phyloP scores from a whole-genome alignment of 2,329 filamentous ascomycete genomes.

The Curvularia spicifera region DNA sequence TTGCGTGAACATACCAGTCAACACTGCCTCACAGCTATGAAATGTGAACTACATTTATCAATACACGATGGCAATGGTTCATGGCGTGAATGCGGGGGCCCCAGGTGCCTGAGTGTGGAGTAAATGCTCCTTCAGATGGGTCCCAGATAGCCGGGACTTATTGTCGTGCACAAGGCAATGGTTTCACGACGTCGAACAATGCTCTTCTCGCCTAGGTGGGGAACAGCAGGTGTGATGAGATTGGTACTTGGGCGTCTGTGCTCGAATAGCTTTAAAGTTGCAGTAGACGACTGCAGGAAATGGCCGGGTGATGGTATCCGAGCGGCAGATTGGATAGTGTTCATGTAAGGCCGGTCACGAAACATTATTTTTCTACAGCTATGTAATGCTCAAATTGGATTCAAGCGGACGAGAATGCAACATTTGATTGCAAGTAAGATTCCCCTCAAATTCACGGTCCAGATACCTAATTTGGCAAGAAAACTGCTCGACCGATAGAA shows the following conservation, averaged over 20 bases:
- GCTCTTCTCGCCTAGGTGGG: slow-evolving; percentile 5
- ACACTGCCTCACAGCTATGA: background rate
- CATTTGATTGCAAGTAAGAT: background rate
- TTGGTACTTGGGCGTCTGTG: slow-evolving; percentile 4
- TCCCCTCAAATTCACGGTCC: background rate
- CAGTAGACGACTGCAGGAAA: slow-evolving; percentile 1
- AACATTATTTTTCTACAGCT: background rate
- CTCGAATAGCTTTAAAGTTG: background rate
- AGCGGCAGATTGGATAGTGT: background rate
- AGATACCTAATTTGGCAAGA: background rate
- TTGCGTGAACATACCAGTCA: background rate
- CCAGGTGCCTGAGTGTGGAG: slow-evolving; percentile 13
- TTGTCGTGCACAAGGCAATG: slow-evolving; percentile 6
- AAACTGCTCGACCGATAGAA: background rate
- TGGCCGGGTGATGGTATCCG: slow-evolving; percentile 20
- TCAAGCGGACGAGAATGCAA: background rate
- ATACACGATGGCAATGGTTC: slow-evolving; percentile 7
- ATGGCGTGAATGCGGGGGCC: slow-evolving; percentile 12
- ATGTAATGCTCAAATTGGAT: background rate
- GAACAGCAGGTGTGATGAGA: background rate
- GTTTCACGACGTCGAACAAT: slow-evolving; percentile 2
- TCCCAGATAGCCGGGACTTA: slow-evolving; percentile 11
- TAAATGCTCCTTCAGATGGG: slow-evolving; percentile 7
- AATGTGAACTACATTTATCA: slow-evolving; percentile 18
- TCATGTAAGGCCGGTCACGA: background rate